Evolutionary conservation across 257 asterid species (phyloP), one percentile per base, ranked within the genome.

Genomic region (Paraleonurus japonicus): DNA sequence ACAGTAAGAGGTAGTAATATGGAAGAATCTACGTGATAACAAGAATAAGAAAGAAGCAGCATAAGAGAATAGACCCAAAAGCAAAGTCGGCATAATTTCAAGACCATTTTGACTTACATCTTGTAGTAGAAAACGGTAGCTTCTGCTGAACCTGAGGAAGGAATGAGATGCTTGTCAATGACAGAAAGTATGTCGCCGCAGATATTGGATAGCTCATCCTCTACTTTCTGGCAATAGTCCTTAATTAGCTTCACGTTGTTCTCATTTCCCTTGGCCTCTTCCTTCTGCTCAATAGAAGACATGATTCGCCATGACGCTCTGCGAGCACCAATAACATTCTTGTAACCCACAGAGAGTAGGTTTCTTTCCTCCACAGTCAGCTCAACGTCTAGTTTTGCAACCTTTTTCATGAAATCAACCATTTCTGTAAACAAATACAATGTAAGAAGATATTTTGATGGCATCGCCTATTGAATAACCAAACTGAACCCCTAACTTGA

Each of bases 221-320:
- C 96, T 8, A 89, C 95, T 75, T 86, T 89, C 78, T 84, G 91
- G 71, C 95, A 87, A 30, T 89, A 89, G 2, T 74, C 82, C 76
- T 87, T 89, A 30, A 89, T 89, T 78, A 87, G 83, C 83, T 83
- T 87, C 59, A 86, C 92, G 37, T 87, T 80, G 73, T 66, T 77
- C 79, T 89, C 96, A n/a, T 87, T 84, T 69, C 90, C 89, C 75
- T 89, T 89, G 35, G 90, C 76, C 74, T 89, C 95, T 78, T 89
- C 96, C 78, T 86, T 86, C 78, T 89, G 96, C 68, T 89, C 92
- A 30, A 89, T 89, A 16, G 96, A 89, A 23, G 96, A 89, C 95
- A 89, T 81, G 67, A 89, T 89, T 48, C 96, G 78, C 96, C 96
- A 89, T 0, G 96, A 89, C 61, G 96, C 96, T 79, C 96, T 87